Conservation (phyloP, 140 eudicot genomes). For the Anethum foeniculum region DNA sequence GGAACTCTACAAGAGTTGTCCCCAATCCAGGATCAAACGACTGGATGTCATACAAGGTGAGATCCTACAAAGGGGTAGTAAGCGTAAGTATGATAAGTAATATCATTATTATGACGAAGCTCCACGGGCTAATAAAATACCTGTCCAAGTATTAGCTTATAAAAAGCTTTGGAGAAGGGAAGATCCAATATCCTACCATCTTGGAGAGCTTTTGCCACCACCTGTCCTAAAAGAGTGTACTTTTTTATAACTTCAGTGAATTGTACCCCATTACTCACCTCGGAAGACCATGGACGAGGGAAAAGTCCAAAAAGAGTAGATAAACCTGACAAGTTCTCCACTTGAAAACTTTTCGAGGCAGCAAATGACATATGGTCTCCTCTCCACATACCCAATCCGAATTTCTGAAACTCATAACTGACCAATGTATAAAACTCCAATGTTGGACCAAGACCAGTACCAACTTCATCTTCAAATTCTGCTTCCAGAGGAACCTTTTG, state of each 20-base stretch:
- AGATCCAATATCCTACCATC: slow-evolving; percentile 94
- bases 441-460: slow-evolving; percentile 97
- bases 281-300: slow-evolving; percentile 74
- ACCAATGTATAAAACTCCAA: slow-evolving; percentile 86
- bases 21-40: slow-evolving; percentile 86
- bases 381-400: slow-evolving; percentile 88
- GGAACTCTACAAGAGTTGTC: slow-evolving; percentile 63
- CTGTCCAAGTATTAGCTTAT: slow-evolving; percentile 78
- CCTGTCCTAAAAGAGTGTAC: slow-evolving; percentile 69
- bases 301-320: slow-evolving; percentile 60
- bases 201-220: slow-evolving; percentile 80
- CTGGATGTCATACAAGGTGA: slow-evolving; percentile 62
- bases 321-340: slow-evolving; percentile 21
- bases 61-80: slow-evolving; percentile 45
- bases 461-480: slow-evolving; percentile 80
- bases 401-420: slow-evolving; percentile 70
- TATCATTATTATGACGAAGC: background rate
- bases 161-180: slow-evolving; percentile 78
- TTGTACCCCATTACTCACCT: slow-evolving; percentile 27
- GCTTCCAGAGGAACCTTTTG: slow-evolving; percentile 75
- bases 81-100: background rate
- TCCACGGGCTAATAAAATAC: slow-evolving; percentile 25
- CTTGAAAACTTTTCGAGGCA: slow-evolving; percentile 8
- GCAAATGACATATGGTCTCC: slow-evolving; percentile 33
- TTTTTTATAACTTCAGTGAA: slow-evolving; percentile 55